These are phyloP conservation scores for Akanthomyces dipterigenus DNA, from an alignment of 2,329 filamentous ascomycete species.

Conservation along the genomic window DNA sequence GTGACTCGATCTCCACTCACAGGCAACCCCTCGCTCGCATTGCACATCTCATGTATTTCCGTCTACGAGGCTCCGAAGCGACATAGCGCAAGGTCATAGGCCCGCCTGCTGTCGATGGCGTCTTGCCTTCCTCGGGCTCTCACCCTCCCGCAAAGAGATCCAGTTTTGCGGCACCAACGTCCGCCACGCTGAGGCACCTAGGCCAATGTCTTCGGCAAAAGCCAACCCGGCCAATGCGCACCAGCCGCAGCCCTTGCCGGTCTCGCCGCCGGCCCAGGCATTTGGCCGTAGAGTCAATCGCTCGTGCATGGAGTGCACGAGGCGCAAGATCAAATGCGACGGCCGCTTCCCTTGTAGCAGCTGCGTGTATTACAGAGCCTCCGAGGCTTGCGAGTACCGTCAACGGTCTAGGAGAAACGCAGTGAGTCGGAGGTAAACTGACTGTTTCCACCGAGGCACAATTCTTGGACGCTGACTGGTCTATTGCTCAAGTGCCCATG, in stretches of 20 bases:
- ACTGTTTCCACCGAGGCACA: neutral
- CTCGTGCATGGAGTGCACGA: slow-evolving; percentile 22
- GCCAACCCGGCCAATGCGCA: neutral
- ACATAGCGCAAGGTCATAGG: neutral
- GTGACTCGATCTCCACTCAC: neutral
- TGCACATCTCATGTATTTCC: neutral
- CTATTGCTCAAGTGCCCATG: slow-evolving; percentile 17
- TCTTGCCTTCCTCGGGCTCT: neutral
- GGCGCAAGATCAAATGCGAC: slow-evolving; percentile 32
- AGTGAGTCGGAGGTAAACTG: slow-evolving; percentile 22
- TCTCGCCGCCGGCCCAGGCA: slow-evolving; percentile 2
- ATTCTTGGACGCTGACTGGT: neutral
- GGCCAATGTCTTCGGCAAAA: neutral
- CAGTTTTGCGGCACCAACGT: neutral
- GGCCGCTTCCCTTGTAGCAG: slow-evolving; percentile 31
- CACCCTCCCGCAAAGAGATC: neutral
- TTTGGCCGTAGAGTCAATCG: slow-evolving; percentile 15
- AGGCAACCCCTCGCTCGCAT: neutral
- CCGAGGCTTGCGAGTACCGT: slow-evolving; percentile 22
- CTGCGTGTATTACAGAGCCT: slow-evolving; percentile 27
- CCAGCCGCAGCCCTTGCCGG: neutral
- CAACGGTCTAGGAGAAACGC: slow-evolving; percentile 25
- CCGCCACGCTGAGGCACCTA: neutral
- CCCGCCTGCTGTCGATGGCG: neutral
- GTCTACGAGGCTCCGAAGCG: neutral